These are phyloP conservation scores for Serendipita indica DNA, from an alignment of 768 basidiomycete species.

Conservation along the genomic window DNA sequence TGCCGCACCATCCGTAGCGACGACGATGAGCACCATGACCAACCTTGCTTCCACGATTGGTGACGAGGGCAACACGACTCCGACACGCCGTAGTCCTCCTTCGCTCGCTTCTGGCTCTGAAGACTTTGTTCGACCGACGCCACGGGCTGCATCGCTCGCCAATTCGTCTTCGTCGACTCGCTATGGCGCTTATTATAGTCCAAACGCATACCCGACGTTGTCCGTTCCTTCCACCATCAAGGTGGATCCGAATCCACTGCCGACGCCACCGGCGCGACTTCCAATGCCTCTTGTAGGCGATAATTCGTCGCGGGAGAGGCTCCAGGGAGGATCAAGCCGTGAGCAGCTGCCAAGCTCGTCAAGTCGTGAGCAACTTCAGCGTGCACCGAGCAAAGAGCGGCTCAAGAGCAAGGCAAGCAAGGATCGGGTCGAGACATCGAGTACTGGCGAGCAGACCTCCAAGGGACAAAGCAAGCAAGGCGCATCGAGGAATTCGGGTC, in stretches of 20 bases:
- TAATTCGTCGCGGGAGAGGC: background rate
- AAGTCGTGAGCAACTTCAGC: background rate
- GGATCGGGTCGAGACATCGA: background rate
- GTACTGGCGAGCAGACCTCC: background rate
- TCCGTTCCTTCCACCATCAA: background rate
- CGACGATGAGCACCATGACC: background rate
- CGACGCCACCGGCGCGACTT: constrained; percentile 1
- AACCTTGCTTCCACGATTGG: background rate
- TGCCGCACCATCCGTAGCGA: background rate
- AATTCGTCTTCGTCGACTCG: no score
- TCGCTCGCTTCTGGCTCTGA: background rate
- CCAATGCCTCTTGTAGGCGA: background rate
- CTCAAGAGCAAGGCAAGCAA: background rate
- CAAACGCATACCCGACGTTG: background rate
- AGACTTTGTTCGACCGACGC: background rate
- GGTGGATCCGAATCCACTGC: background rate
- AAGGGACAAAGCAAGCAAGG: background rate
- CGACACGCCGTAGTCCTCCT: background rate
- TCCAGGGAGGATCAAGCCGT: background rate
- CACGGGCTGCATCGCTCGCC: background rate
- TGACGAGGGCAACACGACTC: background rate
- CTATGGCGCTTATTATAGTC: constrained; percentile 5
- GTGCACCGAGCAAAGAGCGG: background rate
- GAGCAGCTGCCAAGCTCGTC: background rate
- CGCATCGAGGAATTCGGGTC: background rate